phyloP scores from a whole-genome alignment of 2,329 filamentous ascomycete genomes.

The Xylariaceae sp. region DNA sequence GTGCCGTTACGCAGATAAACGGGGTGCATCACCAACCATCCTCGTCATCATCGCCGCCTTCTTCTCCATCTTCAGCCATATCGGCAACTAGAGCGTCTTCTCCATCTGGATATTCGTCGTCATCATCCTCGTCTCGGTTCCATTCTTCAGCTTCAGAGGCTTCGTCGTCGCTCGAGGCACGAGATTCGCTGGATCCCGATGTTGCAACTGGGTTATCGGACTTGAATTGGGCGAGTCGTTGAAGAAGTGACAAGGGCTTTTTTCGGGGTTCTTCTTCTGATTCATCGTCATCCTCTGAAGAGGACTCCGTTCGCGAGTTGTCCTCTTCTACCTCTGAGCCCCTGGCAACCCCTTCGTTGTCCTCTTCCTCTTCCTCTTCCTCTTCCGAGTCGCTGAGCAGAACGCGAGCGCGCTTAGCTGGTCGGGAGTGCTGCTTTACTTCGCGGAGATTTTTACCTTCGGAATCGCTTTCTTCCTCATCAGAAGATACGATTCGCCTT shows the following conservation, averaged over 20 bases:
- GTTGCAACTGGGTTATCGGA: constrained; percentile 11
- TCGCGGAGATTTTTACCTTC: neutral
- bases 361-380: constrained; percentile 4
- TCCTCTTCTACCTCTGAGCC: constrained; percentile 5
- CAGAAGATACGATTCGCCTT: constrained; percentile 22
- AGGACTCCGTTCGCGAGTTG: constrained; percentile 5
- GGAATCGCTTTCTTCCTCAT: constrained; percentile 14
- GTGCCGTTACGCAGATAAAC: too few species aligned
- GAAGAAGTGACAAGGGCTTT: constrained; percentile 16
- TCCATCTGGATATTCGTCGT: constrained; percentile 4
- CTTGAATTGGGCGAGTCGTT: constrained; percentile 15
- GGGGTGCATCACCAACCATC: constrained; percentile 5
- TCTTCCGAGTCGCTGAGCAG: constrained; percentile 7
- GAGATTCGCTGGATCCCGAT: constrained; percentile 5
- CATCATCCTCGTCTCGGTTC: constrained; percentile 12
- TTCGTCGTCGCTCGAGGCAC: constrained; percentile 6
- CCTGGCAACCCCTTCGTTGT: neutral
- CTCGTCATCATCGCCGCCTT: constrained; percentile 7
- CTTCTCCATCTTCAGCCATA: constrained; percentile 6
- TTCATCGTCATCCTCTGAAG: constrained; percentile 7
- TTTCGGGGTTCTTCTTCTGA: constrained; percentile 3
- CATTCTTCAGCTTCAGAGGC: constrained; percentile 6
- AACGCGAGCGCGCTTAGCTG: constrained; percentile 10
- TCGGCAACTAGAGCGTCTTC: constrained; percentile 4
- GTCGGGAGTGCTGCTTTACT: neutral